phyloP scores from a whole-genome alignment of 2,329 filamentous ascomycete species.

The Stagonosporopsis cucurbitacearum region DNA sequence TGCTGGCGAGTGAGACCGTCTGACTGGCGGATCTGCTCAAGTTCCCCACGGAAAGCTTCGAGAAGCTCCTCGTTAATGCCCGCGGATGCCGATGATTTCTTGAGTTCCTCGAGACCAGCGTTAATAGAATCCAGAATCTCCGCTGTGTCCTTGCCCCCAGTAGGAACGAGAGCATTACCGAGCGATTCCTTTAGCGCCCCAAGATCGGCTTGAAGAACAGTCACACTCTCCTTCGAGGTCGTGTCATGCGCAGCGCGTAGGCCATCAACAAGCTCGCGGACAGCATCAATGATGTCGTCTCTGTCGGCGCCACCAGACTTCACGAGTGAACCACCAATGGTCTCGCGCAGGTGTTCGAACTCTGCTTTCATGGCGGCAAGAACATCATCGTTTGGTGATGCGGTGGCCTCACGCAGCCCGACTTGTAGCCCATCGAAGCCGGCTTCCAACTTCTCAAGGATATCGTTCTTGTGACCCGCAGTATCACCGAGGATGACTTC shows the following conservation, averaged over 20 bases:
- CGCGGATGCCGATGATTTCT: conserved; percentile 32
- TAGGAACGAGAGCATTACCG: conserved; percentile 51
- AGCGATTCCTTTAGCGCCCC: conserved; percentile 53
- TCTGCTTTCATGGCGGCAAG: conserved; percentile 63
- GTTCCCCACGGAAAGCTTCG: conserved; percentile 59
- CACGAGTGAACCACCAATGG: conserved; percentile 60
- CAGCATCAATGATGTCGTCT: conserved; percentile 73
- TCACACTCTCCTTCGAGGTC: conserved; percentile 51
- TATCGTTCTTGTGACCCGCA: conserved; percentile 65
- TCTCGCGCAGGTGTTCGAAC: conserved; percentile 66
- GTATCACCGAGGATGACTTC: conserved; percentile 72
- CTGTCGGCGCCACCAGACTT: conserved; percentile 58
- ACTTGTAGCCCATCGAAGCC: conserved; percentile 57
- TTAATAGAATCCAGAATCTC: conserved; percentile 52
- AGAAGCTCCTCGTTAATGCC: conserved; percentile 58
- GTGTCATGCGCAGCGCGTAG: conserved; percentile 52
- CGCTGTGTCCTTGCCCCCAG: conserved; percentile 46
- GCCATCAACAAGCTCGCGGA: conserved; percentile 59
- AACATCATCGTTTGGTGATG: conserved; percentile 52
- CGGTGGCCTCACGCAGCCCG: conserved; percentile 49
- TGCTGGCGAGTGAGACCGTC: conserved; percentile 50
- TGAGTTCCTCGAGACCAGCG: conserved; percentile 49
- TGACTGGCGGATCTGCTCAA: conserved; percentile 56
- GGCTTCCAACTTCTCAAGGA: conserved; percentile 65
- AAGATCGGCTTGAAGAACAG: conserved; percentile 52